These are phyloP conservation scores for Aspergillus biplanus DNA, from an alignment of 495 filamentous ascomycete species.

Conservation along the genomic window DNA sequence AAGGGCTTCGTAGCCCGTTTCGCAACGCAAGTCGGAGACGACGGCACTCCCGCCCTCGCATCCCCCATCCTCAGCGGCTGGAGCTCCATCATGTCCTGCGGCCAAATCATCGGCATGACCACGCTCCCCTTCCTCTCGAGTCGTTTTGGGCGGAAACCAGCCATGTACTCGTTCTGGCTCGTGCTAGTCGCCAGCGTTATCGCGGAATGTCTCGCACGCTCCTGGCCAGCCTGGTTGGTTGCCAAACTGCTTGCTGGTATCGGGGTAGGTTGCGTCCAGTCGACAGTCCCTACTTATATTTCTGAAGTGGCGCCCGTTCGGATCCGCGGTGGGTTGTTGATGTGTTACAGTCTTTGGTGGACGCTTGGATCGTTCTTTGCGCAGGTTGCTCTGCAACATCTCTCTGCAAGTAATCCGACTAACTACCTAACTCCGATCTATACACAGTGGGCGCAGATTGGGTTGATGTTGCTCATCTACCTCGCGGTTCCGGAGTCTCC, in stretches of 20 bases:
- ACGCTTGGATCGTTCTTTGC: constrained; percentile 1
- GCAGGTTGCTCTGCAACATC: constrained; percentile 2
- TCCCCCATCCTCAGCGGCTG: constrained; percentile 19
- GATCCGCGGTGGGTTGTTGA: constrained; percentile 6
- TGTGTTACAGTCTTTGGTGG: constrained; percentile 13
- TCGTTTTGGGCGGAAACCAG: constrained; percentile 34
- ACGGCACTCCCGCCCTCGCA: constrained; percentile 14
- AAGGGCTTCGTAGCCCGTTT: constrained; percentile 17
- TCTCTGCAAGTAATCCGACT: background rate
- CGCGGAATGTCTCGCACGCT: background rate
- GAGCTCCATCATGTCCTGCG: constrained; percentile 19
- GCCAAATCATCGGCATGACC: constrained; percentile 22
- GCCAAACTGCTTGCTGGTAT: constrained; percentile 8
- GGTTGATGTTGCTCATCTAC: constrained; percentile 10
- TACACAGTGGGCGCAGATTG: constrained; percentile 10
- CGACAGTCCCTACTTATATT: constrained; percentile 1
- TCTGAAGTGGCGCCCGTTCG: constrained; percentile 4
- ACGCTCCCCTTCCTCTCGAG: constrained; percentile 15
- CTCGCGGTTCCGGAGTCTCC: constrained; percentile 4
- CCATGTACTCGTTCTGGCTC: constrained; percentile 37
- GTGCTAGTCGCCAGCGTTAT: constrained; percentile 32
- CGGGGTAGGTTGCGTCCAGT: constrained; percentile 6
- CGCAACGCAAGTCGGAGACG: constrained; percentile 4
- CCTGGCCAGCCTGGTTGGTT: constrained; percentile 3
- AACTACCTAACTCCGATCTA: constrained; percentile 1